phyloP scores from a whole-genome alignment of 1,284 basidiomycete species.

The Calocybe gambosa region DNA sequence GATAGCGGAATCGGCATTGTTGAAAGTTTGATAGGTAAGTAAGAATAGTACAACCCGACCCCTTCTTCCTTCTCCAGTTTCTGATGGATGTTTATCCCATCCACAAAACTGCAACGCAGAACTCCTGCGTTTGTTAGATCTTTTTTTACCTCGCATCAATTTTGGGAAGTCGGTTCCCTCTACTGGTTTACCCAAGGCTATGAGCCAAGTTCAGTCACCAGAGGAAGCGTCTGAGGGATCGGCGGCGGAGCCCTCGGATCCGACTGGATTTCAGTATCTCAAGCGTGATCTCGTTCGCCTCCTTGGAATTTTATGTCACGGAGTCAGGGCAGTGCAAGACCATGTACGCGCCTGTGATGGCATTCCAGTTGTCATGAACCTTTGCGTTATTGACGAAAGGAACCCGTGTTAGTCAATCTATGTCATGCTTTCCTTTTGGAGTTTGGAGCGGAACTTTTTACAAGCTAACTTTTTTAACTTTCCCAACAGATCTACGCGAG shows the following conservation, averaged over 20 bases:
- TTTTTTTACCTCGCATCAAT: slow-evolving; percentile 74
- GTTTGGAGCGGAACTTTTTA: slow-evolving; percentile 3
- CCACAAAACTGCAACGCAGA: slow-evolving; percentile 35
- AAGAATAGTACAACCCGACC: slow-evolving; percentile 10
- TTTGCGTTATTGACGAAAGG: slow-evolving; percentile 84
- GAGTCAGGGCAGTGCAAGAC: slow-evolving; percentile 63
- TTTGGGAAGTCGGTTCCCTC: slow-evolving; percentile 52
- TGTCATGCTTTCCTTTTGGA: slow-evolving; percentile 1
- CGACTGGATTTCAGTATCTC: slow-evolving; percentile 69
- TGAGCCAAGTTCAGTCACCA: slow-evolving; percentile 16
- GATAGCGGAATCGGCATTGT: slow-evolving; percentile 39
- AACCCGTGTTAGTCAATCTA: slow-evolving; percentile 67
- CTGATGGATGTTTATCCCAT: slow-evolving; percentile 5
- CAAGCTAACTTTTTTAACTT: slow-evolving; percentile 6
- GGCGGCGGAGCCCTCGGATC: slow-evolving; percentile 23
- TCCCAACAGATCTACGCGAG: slow-evolving; percentile 70
- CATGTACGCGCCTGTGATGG: slow-evolving; percentile 64
- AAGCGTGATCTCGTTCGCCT: slow-evolving; percentile 82
- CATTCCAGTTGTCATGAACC: slow-evolving; percentile 73
- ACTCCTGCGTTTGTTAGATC: slow-evolving; percentile 61
- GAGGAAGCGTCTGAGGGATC: slow-evolving; percentile 18
- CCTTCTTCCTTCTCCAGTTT: slow-evolving; percentile 2
- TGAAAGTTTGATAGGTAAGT: slow-evolving; percentile 61
- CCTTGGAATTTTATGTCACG: slow-evolving; percentile 67
- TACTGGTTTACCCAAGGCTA: slow-evolving; percentile 5